Evolutionary conservation across 495 filamentous ascomycete species (phyloP), one percentile per base, ranked within the genome.

Genomic region (Hypoxylon crocopeplum): DNA sequence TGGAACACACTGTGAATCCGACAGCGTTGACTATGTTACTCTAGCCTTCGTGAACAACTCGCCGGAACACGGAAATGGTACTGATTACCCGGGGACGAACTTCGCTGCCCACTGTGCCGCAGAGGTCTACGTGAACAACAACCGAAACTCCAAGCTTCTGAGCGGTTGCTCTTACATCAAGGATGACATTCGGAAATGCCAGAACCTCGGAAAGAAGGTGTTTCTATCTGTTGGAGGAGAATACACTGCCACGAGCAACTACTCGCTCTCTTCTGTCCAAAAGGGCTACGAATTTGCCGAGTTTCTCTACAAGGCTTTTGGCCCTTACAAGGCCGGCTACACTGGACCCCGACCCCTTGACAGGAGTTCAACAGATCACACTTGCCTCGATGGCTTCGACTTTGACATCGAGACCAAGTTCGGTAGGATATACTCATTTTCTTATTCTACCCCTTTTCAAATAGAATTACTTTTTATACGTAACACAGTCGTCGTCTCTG

Each of bases 281-380:
- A 76, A 78, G 7, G 87, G 86, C 21, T 67, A 73, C 30, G 62
- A 77, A 2, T 85, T 87, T 22, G 88, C 86, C 5, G 67, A 82
- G n/a, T 80, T 86, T 37, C 70, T 91, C 36, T 90, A 85, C 81
- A 66, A 80, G 24, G 82, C 86, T 1, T 90, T 90, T 62, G 87
- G 87, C 15, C 82, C 82, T n/a, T 71, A 74, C 44, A 65, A 70
- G 25, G 5, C 56, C 2, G 41, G 33, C 27, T 78, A 67, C 29
- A 62, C 59, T n/a, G 73, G 68, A 2, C 75, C 80, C 12, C 80
- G 86, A 39, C 88, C 88, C n/a, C 87, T 91, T 39, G 87, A 86
- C 22, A 33, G 20, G 21, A 69, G 60, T 36, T 56, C 51, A 33
- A 55, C 48, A 5, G 67, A 81, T n/a, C 79, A 79, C 29, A 71